Base-by-base conservation (phyloP, 345 rosid genomes). In the Dimocarpus longan region DNA sequence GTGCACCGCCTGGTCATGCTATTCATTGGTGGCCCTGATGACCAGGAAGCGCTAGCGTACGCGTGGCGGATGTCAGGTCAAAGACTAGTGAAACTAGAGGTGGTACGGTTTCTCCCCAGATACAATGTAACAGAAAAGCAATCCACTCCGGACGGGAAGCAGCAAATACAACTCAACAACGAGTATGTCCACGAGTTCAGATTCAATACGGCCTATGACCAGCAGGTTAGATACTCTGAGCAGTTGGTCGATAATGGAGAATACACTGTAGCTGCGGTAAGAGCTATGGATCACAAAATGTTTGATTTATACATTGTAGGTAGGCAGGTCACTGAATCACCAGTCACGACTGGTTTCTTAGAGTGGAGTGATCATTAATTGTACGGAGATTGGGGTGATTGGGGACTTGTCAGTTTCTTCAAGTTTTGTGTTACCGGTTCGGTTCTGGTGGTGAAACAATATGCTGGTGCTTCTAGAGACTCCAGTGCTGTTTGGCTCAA, bases 401-500 rank as follows among this genome's bases (percentile, higher is more conserved):
- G 89, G 85, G 13, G 87, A 86, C 70, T 10, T 79, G 32, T 62
- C 86, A 22, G 81, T 64, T 1, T 74, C 81, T 10, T 81, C 86
- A 21, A 64, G 37, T 46, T 81, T 80, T 48, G 78, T 79, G 78
- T 79, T 8, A 54, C 40, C 10, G 82, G 82, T 28, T 88, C 88
- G 4, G 88, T 88, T 40, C 80, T 88, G 15, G 85, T 84, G 13
- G 70, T 88, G 66, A 85, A 86, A 43, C 88, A 78, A 10, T 84
- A 81, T 7, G 13, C 0, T 70, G 78, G 78, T 2, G 54, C 69
- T 8, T 63, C 10, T 3, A 76, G 37, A n/a, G 79, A 56, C 11
- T 19, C 22, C 2, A 42, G 22, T 18, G 74, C 10, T 21, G 44
- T 43, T 66, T 66, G 44, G 56, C 56, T 50, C 13, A 50, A 3